A percentile compares a stretch with the other conserved stretches of the same genome.
Conservation (phyloP, 2,329 filamentous ascomycete genomes). For the Penicillium corylophilum region DNA sequence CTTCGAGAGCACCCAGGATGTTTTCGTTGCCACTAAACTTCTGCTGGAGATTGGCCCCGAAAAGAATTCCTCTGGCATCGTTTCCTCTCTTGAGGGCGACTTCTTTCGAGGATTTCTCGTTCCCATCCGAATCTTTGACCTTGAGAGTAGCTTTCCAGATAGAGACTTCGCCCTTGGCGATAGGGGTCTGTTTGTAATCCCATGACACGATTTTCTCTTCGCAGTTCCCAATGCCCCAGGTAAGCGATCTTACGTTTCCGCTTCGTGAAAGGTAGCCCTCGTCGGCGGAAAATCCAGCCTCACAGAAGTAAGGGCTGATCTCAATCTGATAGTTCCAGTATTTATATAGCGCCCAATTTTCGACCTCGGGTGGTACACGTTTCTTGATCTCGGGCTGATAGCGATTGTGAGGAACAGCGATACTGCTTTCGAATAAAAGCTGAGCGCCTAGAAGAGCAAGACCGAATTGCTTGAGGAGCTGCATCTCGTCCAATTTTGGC, state of each 20-base stretch:
- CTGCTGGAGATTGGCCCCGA: not conserved
- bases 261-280: not conserved
- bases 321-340: not conserved
- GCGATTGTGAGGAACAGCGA: not conserved
- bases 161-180: not conserved
- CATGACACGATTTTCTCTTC: not conserved
- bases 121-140: not conserved
- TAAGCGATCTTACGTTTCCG: not conserved
- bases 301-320: not conserved
- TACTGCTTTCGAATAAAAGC: not conserved
- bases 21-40: not conserved
- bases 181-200: not conserved
- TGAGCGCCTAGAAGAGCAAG: not conserved
- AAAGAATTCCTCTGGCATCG: not conserved
- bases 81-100: not conserved
- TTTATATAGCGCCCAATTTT: not conserved
- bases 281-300: not conserved
- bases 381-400: not conserved
- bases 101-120: not conserved
- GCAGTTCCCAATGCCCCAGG: not conserved
- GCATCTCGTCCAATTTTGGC: not conserved
- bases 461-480: not conserved
- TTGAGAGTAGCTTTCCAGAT: not conserved
- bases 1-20: not conserved
- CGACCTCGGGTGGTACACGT: not conserved